Evolutionary conservation across 805 yeast genomes (phyloP).

Genomic region (Allodekkera sacchari): DNA sequence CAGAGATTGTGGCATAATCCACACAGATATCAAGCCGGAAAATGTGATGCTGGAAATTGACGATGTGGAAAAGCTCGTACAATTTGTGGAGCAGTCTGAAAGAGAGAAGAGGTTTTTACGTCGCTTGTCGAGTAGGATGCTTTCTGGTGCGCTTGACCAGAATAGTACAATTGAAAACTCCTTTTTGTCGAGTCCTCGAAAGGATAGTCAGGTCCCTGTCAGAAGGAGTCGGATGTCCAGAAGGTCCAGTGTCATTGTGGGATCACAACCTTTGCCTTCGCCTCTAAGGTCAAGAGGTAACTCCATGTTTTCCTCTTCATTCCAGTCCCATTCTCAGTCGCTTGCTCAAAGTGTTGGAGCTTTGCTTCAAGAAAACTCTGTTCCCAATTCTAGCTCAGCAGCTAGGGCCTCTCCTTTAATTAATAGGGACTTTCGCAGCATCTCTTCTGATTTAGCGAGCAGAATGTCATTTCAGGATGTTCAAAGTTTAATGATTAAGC

Average conservation of each 20-base stretch:
- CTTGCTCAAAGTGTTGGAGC: too few relatives aligned
- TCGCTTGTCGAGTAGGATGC: slow-evolving; percentile 18
- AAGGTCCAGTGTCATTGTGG: slow-evolving; percentile 71
- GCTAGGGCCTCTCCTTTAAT: slow-evolving; percentile 27
- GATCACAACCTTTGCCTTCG: slow-evolving; percentile 89
- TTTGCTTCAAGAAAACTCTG: background rate
- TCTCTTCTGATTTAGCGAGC: slow-evolving; percentile 6
- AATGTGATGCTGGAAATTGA: slow-evolving; percentile 49
- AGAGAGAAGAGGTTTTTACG: slow-evolving; percentile 26
- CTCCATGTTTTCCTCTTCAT: slow-evolving; percentile 21
- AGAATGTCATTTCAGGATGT: slow-evolving; percentile 22
- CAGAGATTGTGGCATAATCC: slow-evolving; percentile 56
- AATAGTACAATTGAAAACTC: background rate
- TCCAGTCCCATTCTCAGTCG: slow-evolving; percentile 6
- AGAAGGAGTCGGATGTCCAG: slow-evolving; percentile 39
- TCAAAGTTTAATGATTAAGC: slow-evolving; percentile 33
- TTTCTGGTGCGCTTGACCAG: slow-evolving; percentile 12
- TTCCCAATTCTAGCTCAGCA: slow-evolving; percentile 18
- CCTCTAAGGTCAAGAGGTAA: slow-evolving; percentile 54
- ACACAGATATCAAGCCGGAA: slow-evolving; percentile 73
- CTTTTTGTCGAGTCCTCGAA: slow-evolving; percentile 4
- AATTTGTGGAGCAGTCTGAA: slow-evolving; percentile 32
- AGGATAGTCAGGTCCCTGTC: slow-evolving; percentile 15
- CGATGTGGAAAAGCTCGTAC: slow-evolving; percentile 44
- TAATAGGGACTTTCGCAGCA: slow-evolving; percentile 1